These are phyloP conservation scores for Camelina laxa DNA, from an alignment of 345 rosid species.

Conservation along the genomic window DNA sequence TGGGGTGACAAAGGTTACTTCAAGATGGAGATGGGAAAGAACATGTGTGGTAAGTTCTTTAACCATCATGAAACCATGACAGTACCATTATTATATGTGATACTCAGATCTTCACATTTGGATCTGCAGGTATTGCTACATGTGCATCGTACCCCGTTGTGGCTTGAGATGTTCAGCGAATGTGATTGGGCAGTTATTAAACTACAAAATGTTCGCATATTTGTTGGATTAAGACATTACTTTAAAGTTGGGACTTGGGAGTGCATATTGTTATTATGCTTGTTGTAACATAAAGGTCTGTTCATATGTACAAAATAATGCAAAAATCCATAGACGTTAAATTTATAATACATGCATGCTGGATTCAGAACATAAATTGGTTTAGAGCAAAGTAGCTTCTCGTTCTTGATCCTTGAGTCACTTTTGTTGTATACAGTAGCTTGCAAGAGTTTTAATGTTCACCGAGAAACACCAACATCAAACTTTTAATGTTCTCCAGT, in stretches of 20 bases:
- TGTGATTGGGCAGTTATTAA: slow-evolving; percentile 24
- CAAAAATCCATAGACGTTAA: not conserved
- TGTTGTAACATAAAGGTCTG: slow-evolving; percentile 39
- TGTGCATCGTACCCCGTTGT: slow-evolving; percentile 91
- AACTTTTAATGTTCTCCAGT: no score
- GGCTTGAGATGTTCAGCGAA: slow-evolving; percentile 47
- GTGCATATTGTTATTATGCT: slow-evolving; percentile 30
- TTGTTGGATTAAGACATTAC: slow-evolving; percentile 25
- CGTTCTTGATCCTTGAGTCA: not conserved
- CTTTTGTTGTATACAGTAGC: no score
- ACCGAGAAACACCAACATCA: no score
- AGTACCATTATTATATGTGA: not conserved
- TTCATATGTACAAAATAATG: slow-evolving; percentile 32
- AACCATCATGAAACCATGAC: slow-evolving; percentile 7
- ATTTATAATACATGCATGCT: not conserved
- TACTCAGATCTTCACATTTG: not conserved
- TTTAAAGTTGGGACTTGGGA: slow-evolving; percentile 22
- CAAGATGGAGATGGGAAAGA: slow-evolving; percentile 94
- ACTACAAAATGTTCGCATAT: slow-evolving; percentile 7
- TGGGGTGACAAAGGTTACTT: slow-evolving; percentile 94
- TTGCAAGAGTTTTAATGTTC: no score
- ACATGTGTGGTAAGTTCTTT: slow-evolving; percentile 88
- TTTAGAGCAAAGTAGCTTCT: not conserved
- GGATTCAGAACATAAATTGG: not conserved
- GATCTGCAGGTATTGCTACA: slow-evolving; percentile 77